phyloP scores from a whole-genome alignment of 805 yeast genomes.

The Ogataea philodendri region DNA sequence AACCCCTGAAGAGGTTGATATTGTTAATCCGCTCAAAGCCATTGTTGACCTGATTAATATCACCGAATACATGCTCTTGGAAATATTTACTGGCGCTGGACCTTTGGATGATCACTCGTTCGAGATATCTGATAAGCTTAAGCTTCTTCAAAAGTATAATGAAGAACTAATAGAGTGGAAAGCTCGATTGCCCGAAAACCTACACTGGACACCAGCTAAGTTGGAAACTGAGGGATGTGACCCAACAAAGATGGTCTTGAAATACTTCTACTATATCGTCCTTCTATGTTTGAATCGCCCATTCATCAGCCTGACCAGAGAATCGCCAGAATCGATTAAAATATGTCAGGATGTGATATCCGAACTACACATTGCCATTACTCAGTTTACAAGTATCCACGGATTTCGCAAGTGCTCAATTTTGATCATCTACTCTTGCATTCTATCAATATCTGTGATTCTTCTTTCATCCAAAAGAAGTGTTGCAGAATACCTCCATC shows the following conservation, averaged over 20 bases:
- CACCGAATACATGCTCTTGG: slow-evolving; percentile 44
- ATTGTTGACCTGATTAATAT: slow-evolving; percentile 43
- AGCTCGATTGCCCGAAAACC: slow-evolving; percentile 44
- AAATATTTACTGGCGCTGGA: slow-evolving; percentile 35
- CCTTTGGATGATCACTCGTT: slow-evolving; percentile 5
- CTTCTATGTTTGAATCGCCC: slow-evolving; percentile 60
- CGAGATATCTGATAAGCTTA: slow-evolving; percentile 4
- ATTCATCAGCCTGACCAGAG: slow-evolving; percentile 42
- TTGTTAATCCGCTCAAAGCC: slow-evolving; percentile 38
- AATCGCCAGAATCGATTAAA: slow-evolving; percentile 9
- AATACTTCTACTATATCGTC: slow-evolving; percentile 58
- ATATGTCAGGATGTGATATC: slow-evolving; percentile 41
- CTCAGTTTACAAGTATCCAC: slow-evolving; percentile 38
- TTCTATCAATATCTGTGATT: slow-evolving; percentile 29
- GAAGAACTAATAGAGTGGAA: slow-evolving; percentile 48
- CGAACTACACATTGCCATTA: slow-evolving; percentile 41
- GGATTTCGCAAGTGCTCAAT: slow-evolving; percentile 44
- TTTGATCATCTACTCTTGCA: slow-evolving; percentile 46
- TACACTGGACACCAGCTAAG: slow-evolving; percentile 47
- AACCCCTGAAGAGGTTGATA: slow-evolving; percentile 6
- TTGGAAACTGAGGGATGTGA: slow-evolving; percentile 45
- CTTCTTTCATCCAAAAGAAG: slow-evolving; percentile 19
- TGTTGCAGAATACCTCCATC: slow-evolving; percentile 26
- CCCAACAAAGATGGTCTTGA: slow-evolving; percentile 49
- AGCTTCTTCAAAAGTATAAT: slow-evolving; percentile 40